phyloP scores from a whole-genome alignment of 495 filamentous ascomycete genomes.

The Amorphotheca resinae region DNA sequence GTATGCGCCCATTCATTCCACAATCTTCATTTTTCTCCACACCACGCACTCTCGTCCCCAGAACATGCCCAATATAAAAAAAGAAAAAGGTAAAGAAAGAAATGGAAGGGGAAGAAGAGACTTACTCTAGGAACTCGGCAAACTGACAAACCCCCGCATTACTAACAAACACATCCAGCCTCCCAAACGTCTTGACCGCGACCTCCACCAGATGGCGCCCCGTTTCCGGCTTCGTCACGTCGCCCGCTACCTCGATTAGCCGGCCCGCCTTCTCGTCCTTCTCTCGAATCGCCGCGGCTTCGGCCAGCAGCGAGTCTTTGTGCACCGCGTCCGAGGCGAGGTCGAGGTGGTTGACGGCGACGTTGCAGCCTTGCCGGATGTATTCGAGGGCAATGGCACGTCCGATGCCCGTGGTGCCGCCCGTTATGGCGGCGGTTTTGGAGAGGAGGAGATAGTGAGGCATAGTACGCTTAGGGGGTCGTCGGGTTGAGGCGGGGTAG shows the following conservation, averaged over 20 bases:
- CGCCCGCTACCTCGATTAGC: conserved; percentile 49
- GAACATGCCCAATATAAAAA: not conserved
- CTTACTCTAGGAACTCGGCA: conserved; percentile 61
- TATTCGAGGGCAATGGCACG: conserved; percentile 62
- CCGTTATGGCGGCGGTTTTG: conserved; percentile 66
- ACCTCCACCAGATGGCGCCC: conserved; percentile 42
- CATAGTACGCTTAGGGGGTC: not conserved
- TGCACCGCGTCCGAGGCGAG: conserved; percentile 38
- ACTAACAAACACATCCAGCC: conserved; percentile 70
- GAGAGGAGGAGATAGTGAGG: conserved; percentile 39
- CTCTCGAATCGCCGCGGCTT: conserved; percentile 33
- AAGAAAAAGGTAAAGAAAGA: not conserved
- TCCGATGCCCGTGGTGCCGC: conserved; percentile 66
- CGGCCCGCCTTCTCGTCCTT: conserved; percentile 26
- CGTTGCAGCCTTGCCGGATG: conserved; percentile 54
- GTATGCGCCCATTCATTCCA: not conserved
- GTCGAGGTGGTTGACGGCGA: conserved; percentile 59
- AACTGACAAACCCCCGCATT: conserved; percentile 85
- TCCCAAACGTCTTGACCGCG: conserved; percentile 43
- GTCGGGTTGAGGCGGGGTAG: not conserved
- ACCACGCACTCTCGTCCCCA: not conserved
- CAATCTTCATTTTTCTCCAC: not conserved
- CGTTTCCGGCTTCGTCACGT: conserved; percentile 54
- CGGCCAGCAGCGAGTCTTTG: conserved; percentile 39
- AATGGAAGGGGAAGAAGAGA: conserved; percentile 4